Evolutionary conservation across 108 stramenopile genomes (phyloP).

Genomic region (Aurantiochytrium sp.): DNA sequence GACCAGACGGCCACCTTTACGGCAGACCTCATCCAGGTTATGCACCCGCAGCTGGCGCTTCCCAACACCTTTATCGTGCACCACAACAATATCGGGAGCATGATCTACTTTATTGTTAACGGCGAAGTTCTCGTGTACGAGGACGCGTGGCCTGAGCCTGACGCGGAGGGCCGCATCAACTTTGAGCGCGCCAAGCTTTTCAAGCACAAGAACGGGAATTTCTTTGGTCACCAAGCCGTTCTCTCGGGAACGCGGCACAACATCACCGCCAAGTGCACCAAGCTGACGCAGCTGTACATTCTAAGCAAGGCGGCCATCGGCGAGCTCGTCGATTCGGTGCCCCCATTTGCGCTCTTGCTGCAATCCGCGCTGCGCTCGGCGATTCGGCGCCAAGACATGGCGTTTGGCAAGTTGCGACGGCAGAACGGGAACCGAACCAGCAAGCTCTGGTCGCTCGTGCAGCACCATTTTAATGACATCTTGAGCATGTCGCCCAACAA

Average conservation of each 20-base stretch:
- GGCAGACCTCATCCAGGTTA: slow-evolving; percentile 39
- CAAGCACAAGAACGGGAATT: slow-evolving; percentile 18
- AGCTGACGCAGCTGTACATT: neutral
- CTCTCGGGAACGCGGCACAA: neutral
- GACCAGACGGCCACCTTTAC: slow-evolving; percentile 33
- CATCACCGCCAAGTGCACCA: neutral
- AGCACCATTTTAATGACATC: slow-evolving; percentile 2
- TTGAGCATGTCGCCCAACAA: neutral
- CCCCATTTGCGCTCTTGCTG: neutral
- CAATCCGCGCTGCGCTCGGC: neutral
- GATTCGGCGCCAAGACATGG: neutral
- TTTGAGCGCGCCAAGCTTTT: slow-evolving; percentile 25
- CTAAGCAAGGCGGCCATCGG: neutral
- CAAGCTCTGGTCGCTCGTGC: neutral
- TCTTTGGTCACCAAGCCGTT: slow-evolving; percentile 41
- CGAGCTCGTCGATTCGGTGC: neutral
- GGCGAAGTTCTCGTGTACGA: slow-evolving; percentile 39
- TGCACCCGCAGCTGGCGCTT: slow-evolving; percentile 34
- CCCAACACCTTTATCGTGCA: slow-evolving; percentile 36
- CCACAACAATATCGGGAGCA: slow-evolving; percentile 31
- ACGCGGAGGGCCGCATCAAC: neutral
- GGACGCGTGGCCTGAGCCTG: slow-evolving; percentile 36
- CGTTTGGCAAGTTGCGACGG: neutral
- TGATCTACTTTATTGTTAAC: slow-evolving; percentile 41
- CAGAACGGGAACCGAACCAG: neutral